A percentile compares a stretch with the other conserved stretches of the same genome.
Conservation (phyloP, 768 basidiomycete genomes). For the Lactifluus hygrophoroides region DNA sequence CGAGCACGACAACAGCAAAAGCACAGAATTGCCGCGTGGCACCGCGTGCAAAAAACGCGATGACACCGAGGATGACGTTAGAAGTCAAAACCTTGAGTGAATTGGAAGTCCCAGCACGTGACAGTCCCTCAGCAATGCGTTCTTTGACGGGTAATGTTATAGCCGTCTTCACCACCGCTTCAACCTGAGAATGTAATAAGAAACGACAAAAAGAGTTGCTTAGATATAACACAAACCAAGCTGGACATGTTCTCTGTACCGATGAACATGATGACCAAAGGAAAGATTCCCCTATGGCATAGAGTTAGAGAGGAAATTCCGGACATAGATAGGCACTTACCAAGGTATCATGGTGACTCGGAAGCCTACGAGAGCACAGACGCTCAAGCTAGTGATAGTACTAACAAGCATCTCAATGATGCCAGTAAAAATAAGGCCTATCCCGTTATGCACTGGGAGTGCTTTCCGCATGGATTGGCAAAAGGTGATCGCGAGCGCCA, state of each 20-base stretch:
- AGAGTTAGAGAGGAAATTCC: not conserved
- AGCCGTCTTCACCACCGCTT: slow-evolving; percentile 76
- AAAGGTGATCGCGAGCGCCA: slow-evolving; percentile 67
- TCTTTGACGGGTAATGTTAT: slow-evolving; percentile 86
- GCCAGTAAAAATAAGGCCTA: slow-evolving; percentile 90
- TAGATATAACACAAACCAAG: slow-evolving; percentile 46
- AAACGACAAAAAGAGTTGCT: slow-evolving; percentile 19
- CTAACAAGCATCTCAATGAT: slow-evolving; percentile 86
- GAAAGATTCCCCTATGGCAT: slow-evolving; percentile 65
- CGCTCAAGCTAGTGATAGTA: slow-evolving; percentile 88
- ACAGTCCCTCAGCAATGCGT: slow-evolving; percentile 86
- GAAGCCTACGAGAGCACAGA: slow-evolving; percentile 85
- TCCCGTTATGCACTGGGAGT: slow-evolving; percentile 80
- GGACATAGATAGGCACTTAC: slow-evolving; percentile 35
- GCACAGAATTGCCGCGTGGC: slow-evolving; percentile 88
- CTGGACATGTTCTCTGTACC: slow-evolving; percentile 98
- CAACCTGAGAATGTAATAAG: slow-evolving; percentile 45
- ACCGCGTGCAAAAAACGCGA: slow-evolving; percentile 65
- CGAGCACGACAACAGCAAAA: slow-evolving; percentile 88
- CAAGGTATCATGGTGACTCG: slow-evolving; percentile 85
- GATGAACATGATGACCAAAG: slow-evolving; percentile 90
- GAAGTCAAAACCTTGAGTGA: slow-evolving; percentile 88
- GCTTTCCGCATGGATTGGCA: slow-evolving; percentile 67
- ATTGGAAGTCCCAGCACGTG: slow-evolving; percentile 82
- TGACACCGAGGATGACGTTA: slow-evolving; percentile 66